Evolutionary conservation across 2,329 filamentous ascomycete genomes (phyloP).

Genomic region (Sarocladiaceae sp.): DNA sequence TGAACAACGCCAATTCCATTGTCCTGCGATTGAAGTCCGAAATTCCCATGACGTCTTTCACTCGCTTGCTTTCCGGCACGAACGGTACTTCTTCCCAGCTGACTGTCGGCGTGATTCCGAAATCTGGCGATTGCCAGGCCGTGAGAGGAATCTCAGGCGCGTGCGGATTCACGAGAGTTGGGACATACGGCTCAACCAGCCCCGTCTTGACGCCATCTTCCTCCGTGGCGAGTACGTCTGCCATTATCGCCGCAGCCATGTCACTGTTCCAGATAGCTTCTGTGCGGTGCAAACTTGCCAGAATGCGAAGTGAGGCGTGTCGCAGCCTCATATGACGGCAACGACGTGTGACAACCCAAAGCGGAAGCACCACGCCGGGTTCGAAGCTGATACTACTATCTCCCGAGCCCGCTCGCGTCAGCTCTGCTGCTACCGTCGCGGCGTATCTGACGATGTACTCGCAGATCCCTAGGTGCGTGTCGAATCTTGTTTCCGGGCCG

Average conservation of each 20-base stretch:
- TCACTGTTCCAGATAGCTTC: constrained; percentile 29
- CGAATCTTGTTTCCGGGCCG: constrained; percentile 24
- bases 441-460: constrained; percentile 20
- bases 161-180: not conserved
- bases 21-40: not conserved
- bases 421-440: constrained; percentile 7
- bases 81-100: not conserved
- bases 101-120: not conserved
- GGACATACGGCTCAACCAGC: not conserved
- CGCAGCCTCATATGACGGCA: constrained; percentile 27
- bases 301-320: constrained; percentile 19
- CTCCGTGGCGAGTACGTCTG: not conserved
- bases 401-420: constrained; percentile 2
- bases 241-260: constrained; percentile 20
- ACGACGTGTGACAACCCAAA: constrained; percentile 21
- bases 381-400: constrained; percentile 23
- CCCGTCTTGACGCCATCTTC: not conserved
- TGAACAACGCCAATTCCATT: not conserved
- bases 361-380: constrained; percentile 25
- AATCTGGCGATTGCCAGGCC: not conserved
- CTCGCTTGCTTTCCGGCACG: not conserved
- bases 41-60: constrained; percentile 1
- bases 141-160: not conserved
- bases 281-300: constrained; percentile 22
- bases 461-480: constrained; percentile 22